These are phyloP conservation scores for Leccinum solheimii DNA, from an alignment of 1,284 basidiomycete species.

Conservation along the genomic window DNA sequence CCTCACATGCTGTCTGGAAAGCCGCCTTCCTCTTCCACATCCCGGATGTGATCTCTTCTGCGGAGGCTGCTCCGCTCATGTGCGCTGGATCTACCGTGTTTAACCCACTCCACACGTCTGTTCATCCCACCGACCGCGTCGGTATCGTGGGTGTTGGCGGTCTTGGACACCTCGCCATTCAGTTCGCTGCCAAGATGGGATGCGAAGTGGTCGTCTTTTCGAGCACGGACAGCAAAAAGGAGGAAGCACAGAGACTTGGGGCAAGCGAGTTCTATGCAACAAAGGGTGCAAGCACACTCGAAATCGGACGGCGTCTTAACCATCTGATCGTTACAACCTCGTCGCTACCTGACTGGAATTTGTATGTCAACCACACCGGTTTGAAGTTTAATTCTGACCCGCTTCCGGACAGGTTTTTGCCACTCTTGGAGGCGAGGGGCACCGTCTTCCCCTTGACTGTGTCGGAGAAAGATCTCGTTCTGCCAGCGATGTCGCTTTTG, in stretches of 20 bases:
- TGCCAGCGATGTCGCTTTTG: conserved; percentile 23
- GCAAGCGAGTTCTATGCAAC: conserved; percentile 43
- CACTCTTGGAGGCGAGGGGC: conserved; percentile 24
- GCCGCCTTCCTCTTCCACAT: conserved; percentile 36
- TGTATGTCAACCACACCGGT: conserved; percentile 19
- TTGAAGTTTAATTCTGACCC: conserved; percentile 1
- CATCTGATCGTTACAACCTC: conserved; percentile 34
- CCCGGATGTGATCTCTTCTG: conserved; percentile 34
- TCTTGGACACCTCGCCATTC: conserved; percentile 40
- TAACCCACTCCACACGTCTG: conserved; percentile 23
- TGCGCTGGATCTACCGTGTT: conserved; percentile 42
- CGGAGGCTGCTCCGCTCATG: conserved; percentile 39
- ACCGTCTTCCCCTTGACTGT: conserved; percentile 27
- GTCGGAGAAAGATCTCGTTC: conserved; percentile 19
- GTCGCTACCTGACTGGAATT: conserved; percentile 28
- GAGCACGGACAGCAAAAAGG: conserved; percentile 53
- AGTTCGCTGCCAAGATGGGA: conserved; percentile 43
- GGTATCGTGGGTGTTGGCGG: conserved; percentile 40
- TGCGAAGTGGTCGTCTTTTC: conserved; percentile 63
- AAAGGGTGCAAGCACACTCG: conserved; percentile 23
- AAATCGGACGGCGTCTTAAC: conserved; percentile 27
- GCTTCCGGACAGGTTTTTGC: conserved; percentile 21
- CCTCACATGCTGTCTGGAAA: conserved; percentile 36
- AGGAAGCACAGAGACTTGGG: conserved; percentile 55
- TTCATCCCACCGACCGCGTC: conserved; percentile 37